phyloP scores from a whole-genome alignment of 352 stramenopile species.

The Phytophthora citrophthora region DNA sequence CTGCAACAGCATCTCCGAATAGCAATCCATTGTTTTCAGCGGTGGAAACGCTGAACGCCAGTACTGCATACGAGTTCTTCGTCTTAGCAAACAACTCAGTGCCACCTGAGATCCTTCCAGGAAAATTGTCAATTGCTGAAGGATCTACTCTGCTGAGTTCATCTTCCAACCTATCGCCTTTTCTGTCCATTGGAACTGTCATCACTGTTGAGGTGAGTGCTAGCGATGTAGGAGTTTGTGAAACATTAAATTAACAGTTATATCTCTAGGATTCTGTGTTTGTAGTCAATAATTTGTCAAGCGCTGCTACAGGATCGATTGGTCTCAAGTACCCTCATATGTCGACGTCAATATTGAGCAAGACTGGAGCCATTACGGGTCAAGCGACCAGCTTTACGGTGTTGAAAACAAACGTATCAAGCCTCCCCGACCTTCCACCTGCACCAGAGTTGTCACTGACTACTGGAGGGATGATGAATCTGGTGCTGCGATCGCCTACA shows the following conservation, averaged over 20 bases:
- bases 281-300: constrained; percentile 49
- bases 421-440: constrained; percentile 40
- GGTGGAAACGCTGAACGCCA: constrained; percentile 44
- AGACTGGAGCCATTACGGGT: constrained; percentile 33
- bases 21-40: constrained; percentile 10
- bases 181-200: constrained; percentile 41
- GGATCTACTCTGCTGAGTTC: constrained; percentile 41
- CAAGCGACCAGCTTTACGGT: constrained; percentile 36
- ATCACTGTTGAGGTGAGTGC: constrained; percentile 38
- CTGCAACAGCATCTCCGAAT: constrained; percentile 10
- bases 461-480: constrained; percentile 53
- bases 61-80: constrained; percentile 55
- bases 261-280: constrained; percentile 28
- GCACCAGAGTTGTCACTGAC: constrained; percentile 34
- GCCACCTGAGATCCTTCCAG: constrained; percentile 17
- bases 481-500: constrained; percentile 34
- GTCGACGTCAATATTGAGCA: constrained; percentile 32
- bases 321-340: constrained; percentile 35
- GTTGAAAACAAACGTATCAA: constrained; percentile 40
- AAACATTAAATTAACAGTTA: neutral
- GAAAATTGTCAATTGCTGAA: constrained; percentile 43
- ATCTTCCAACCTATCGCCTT: constrained; percentile 43
- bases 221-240: neutral
- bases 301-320: constrained; percentile 36
- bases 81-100: constrained; percentile 52